A percentile compares a stretch with the other conserved stretches of the same genome.
These are phyloP conservation scores for Trichophyton mentagrophytes DNA, from an alignment of 2,329 filamentous ascomycete genomes.

Conservation along the genomic window DNA sequence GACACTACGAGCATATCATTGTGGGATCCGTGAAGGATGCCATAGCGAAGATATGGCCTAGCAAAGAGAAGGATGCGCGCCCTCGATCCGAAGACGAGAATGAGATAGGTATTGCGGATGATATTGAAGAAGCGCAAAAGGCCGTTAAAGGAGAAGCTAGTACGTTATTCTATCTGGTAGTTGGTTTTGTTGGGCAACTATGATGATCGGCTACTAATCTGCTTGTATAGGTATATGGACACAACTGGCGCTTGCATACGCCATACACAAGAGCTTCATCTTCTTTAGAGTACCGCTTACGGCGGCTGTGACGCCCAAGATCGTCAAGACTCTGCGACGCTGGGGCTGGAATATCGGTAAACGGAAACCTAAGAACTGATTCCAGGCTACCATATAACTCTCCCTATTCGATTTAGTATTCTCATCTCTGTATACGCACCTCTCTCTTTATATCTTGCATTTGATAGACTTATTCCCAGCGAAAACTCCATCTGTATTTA, in stretches of 20 bases:
- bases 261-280: slow-evolving; percentile 95
- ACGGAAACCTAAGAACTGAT: slow-evolving; percentile 13
- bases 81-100: background rate
- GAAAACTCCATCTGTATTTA: background rate
- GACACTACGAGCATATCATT: slow-evolving; percentile 38
- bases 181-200: slow-evolving; percentile 3
- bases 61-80: background rate
- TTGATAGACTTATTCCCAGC: background rate
- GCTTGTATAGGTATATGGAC: slow-evolving; percentile 54
- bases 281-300: slow-evolving; percentile 90
- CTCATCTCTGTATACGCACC: background rate
- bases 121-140: background rate
- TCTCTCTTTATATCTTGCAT: background rate
- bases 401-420: background rate
- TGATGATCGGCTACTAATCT: background rate
- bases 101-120: slow-evolving; percentile 1
- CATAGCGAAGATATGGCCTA: slow-evolving; percentile 10
- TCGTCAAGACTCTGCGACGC: slow-evolving; percentile 72
- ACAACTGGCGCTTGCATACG: slow-evolving; percentile 84
- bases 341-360: slow-evolving; percentile 97
- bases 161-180: background rate
- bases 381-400: background rate
- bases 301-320: slow-evolving; percentile 78
- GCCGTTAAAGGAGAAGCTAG: background rate
- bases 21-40: slow-evolving; percentile 27